Evolutionary conservation across 2,329 filamentous ascomycete species (phyloP), one percentile per base, ranked within the genome.

Genomic region (Fusarium sp.): DNA sequence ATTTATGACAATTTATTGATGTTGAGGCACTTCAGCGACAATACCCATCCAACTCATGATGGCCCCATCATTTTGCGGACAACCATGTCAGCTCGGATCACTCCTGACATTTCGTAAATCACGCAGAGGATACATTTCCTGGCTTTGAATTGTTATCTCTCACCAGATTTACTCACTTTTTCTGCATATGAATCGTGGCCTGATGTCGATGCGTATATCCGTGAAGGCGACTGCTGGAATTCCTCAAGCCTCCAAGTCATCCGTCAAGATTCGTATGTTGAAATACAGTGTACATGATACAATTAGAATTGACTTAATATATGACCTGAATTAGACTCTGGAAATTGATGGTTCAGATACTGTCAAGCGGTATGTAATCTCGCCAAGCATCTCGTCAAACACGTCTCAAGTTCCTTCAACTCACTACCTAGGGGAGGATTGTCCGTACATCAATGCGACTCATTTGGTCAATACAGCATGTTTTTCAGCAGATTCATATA

Each of bases 41-140:
- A 38, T 59, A n/a, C 38, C 33, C 38, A 20, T 26, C 44, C 10
- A 41, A 40, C 45, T 56, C 63, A 65, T 65, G 60, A 65, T 65
- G 44, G 20, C 37, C 35, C 20, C 32, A 33, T 58, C 37, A 58
- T 65, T 42, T 32, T n/a, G 9, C 10, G 8, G 7, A 18, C 60
- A 41, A 33, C 44, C 50, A 40, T 50, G 12, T 18, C 18, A 23
- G 20, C 23, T 37, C 17, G 15, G 17, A 13, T 12, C 38, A n/a
- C 18, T 23, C 18, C 15, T 10, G 12, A 30, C 54, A 23, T 14
- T 48, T 23, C 27, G n/a, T 20, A 12, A 55, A 26, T 7, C 18
- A 32, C 23, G 3, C n/a, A 14, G 5, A 30, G 14, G n/a, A 17
- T 3, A n/a, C 35, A 13, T 50, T 50, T 37, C 9, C 20, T 52